Evolutionary conservation across 1,139 yeast species (phyloP), one percentile per base, ranked within the genome.

Genomic region (Saccharomyces hybrid): DNA sequence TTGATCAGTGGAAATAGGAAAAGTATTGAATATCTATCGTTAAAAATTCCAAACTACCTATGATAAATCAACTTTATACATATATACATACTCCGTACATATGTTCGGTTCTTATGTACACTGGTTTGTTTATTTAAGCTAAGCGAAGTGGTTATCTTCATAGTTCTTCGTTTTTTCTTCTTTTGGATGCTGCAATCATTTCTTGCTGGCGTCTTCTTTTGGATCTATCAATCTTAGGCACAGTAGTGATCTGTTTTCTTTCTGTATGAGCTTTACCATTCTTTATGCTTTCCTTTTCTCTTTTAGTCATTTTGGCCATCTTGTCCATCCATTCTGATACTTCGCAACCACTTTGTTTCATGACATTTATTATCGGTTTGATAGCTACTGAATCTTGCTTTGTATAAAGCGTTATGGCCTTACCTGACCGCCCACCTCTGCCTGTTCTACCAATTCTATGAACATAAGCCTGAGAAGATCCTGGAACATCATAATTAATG

Each of bases 391-490:
- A 75, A 68, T 95, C 99, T 59, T 88, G 96, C 68, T 90, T 91
- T 26, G 99, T 90, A 75, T 88, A 95, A 62, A 91, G 86, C 0
- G 99, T 95, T 26, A 93, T 82, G 0, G 99, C 97, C 62, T 78
- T 80, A 57, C 99, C 99, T 2, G 74, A 66, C 60, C 86, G 82
- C 1, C 97, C 97, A 51, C 93, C 97, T 77, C 99, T 85, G 61
- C 99, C 99, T 1, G 99, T 93, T 77, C 99, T 86, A 71, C 99
- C 99, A 64, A 95, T 89, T 74, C 99, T 82, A 71, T 95, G 99
- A 48, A 95, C 97, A 70, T 95, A 95, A 0, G 97, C 86, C 70
- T 93, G 98, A 0, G 98, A 89, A 52, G 87, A 81, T 64, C 84
- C 89, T 14, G 99, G 99, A 5, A 93, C 96, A 73, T 95, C 99